Evolutionary conservation across 495 filamentous ascomycete genomes (phyloP).

Genomic region (Clohesyomyces aquaticus): DNA sequence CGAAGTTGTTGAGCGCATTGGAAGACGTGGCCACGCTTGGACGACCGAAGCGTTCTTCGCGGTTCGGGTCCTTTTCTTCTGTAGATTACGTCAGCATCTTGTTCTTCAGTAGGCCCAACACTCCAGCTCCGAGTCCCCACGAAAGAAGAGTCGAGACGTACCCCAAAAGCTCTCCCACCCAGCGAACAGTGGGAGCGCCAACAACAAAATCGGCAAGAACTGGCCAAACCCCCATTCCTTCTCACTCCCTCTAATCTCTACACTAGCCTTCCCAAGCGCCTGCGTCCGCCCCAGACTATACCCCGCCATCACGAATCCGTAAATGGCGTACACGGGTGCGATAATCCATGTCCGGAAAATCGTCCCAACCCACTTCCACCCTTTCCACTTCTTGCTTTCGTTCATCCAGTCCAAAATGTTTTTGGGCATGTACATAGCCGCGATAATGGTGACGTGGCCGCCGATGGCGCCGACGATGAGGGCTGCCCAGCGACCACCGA

Average conservation of each 20-base stretch:
- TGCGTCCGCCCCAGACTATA: slow-evolving; percentile 19
- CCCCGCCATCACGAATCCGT: slow-evolving; percentile 27
- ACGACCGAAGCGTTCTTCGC: slow-evolving; percentile 4
- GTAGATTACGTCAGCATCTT: too few relatives aligned
- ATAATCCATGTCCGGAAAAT: slow-evolving; percentile 33
- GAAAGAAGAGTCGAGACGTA: neutral
- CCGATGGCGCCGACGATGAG: slow-evolving; percentile 35
- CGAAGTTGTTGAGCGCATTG: too few relatives aligned
- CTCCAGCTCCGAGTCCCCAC: too few relatives aligned
- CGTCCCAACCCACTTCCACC: slow-evolving; percentile 16
- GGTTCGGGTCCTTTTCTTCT: slow-evolving; percentile 18
- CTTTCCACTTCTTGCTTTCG: slow-evolving; percentile 1
- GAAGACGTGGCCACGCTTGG: slow-evolving; percentile 5
- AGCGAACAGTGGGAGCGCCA: slow-evolving; percentile 35
- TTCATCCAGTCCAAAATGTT: too few relatives aligned
- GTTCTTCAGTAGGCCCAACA: too few relatives aligned
- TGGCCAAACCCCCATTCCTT: slow-evolving; percentile 38
- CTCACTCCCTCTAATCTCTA: slow-evolving; percentile 30
- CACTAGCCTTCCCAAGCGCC: slow-evolving; percentile 23
- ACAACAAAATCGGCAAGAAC: slow-evolving; percentile 32
- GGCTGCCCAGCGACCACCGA: slow-evolving; percentile 30
- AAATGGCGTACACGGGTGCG: slow-evolving; percentile 33
- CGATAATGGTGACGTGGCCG: slow-evolving; percentile 31
- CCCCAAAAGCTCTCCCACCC: slow-evolving; percentile 40
- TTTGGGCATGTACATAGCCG: slow-evolving; percentile 39